These are phyloP conservation scores for Botrytis byssoidea DNA, from an alignment of 2,329 filamentous ascomycete species.

Conservation along the genomic window DNA sequence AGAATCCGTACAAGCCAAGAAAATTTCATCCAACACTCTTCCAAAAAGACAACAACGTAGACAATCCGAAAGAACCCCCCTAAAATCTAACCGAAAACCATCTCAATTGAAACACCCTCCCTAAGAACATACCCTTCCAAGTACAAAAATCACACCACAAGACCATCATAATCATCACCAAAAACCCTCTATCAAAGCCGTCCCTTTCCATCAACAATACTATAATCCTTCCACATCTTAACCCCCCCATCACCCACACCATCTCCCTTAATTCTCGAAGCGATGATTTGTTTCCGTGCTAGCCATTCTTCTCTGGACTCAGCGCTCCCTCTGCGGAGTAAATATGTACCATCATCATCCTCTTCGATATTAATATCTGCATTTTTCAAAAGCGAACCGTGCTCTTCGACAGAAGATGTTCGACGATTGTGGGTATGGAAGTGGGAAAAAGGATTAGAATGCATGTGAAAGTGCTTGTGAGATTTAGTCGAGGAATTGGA, in stretches of 20 bases:
- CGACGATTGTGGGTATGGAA: background rate
- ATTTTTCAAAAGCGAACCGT: background rate
- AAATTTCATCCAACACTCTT: background rate
- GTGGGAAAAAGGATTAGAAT: background rate
- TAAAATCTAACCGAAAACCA: background rate
- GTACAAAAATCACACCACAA: background rate
- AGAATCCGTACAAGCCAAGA: background rate
- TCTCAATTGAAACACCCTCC: background rate
- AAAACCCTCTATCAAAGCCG: background rate
- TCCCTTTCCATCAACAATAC: background rate
- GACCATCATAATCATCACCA: background rate
- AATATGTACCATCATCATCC: slow-evolving; percentile 13
- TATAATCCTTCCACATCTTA: background rate
- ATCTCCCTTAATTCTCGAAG: background rate
- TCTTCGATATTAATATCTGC: background rate
- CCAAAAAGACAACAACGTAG: background rate
- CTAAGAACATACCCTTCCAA: background rate
- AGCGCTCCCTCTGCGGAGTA: slow-evolving; percentile 3
- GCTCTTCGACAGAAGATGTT: background rate
- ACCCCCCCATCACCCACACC: background rate
- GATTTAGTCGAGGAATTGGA: background rate
- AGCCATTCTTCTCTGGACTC: slow-evolving; percentile 17
- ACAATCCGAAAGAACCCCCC: background rate
- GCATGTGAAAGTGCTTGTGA: background rate
- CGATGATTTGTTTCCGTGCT: background rate